These are phyloP conservation scores for Metarhizium album DNA, from an alignment of 2,329 filamentous ascomycete genomes.

Conservation along the genomic window DNA sequence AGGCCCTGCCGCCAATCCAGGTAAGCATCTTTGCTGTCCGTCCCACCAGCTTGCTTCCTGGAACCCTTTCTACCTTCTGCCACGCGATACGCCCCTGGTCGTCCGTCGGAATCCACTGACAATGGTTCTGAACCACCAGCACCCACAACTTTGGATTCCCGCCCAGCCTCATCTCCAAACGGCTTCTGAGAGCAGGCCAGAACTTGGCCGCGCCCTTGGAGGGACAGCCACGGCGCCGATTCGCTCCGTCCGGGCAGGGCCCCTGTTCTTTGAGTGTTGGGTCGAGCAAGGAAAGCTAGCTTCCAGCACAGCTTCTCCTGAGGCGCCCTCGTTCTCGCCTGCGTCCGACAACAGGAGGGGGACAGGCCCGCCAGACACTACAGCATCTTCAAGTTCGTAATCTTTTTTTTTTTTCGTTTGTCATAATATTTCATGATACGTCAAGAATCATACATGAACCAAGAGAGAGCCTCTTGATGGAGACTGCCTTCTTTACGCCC, in stretches of 20 bases:
- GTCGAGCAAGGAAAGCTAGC: slow-evolving; percentile 31
- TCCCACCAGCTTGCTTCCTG: not conserved
- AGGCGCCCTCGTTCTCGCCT: not conserved
- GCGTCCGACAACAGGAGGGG: not conserved
- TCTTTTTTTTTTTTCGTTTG: not conserved
- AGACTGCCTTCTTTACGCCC: not conserved
- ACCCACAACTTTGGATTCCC: slow-evolving; percentile 52
- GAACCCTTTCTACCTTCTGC: not conserved
- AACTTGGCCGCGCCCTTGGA: slow-evolving; percentile 19
- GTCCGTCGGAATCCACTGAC: slow-evolving; percentile 1
- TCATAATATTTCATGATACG: not conserved
- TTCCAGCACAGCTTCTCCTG: not conserved
- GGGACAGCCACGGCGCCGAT: slow-evolving; percentile 36
- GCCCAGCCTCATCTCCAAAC: slow-evolving; percentile 37
- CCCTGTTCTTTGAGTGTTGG: slow-evolving; percentile 57
- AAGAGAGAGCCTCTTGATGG: not conserved
- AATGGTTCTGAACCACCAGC: slow-evolving; percentile 20
- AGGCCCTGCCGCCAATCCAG: slow-evolving; percentile 45
- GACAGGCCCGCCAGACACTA: not conserved
- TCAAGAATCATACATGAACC: not conserved
- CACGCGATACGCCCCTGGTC: not conserved
- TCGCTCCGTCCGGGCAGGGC: slow-evolving; percentile 43
- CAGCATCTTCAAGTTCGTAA: not conserved
- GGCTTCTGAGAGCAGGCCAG: slow-evolving; percentile 17
- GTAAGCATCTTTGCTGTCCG: slow-evolving; percentile 25